Evolutionary conservation across 2,329 filamentous ascomycete species (phyloP).

Genomic region (Fusarium sp.): DNA sequence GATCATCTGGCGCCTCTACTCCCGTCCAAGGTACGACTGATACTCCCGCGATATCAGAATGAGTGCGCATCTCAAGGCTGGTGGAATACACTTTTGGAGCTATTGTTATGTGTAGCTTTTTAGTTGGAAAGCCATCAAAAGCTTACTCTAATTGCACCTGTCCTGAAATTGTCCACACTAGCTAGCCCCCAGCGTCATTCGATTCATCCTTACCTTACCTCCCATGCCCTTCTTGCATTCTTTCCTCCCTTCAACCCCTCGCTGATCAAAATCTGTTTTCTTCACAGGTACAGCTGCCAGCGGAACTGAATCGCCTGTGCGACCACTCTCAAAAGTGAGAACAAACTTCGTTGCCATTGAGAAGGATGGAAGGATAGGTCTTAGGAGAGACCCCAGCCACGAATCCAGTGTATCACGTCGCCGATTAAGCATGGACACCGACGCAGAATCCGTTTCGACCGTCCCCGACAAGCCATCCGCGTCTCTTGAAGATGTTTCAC

Average conservation of each 20-base stretch:
- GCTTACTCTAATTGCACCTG: slow-evolving; percentile 31
- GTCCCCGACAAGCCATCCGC: slow-evolving; percentile 55
- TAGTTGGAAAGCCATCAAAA: slow-evolving; percentile 17
- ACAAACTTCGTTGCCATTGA: slow-evolving; percentile 82
- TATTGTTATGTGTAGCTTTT: slow-evolving; percentile 25
- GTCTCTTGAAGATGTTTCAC: slow-evolving; percentile 47
- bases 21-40: slow-evolving; percentile 49
- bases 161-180: slow-evolving; percentile 39
- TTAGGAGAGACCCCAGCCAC: slow-evolving; percentile 59
- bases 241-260: slow-evolving; percentile 35
- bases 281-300: slow-evolving; percentile 48
- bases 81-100: slow-evolving; percentile 19
- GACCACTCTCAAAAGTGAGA: slow-evolving; percentile 80
- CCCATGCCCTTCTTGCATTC: slow-evolving; percentile 36
- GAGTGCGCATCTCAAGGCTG: slow-evolving; percentile 25
- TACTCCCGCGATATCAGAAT: slow-evolving; percentile 17
- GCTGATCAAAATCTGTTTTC: slow-evolving; percentile 43
- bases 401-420: slow-evolving; percentile 57
- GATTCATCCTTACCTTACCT: slow-evolving; percentile 19
- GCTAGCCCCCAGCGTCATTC: slow-evolving; percentile 24
- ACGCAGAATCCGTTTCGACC: slow-evolving; percentile 52
- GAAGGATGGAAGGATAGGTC: slow-evolving; percentile 70
- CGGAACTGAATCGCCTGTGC: slow-evolving; percentile 63
- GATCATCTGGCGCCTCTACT: slow-evolving; percentile 70
- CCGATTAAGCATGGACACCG: slow-evolving; percentile 54